These are phyloP conservation scores for Fusarium penzigii DNA, from an alignment of 2,329 filamentous ascomycete species.

Conservation along the genomic window DNA sequence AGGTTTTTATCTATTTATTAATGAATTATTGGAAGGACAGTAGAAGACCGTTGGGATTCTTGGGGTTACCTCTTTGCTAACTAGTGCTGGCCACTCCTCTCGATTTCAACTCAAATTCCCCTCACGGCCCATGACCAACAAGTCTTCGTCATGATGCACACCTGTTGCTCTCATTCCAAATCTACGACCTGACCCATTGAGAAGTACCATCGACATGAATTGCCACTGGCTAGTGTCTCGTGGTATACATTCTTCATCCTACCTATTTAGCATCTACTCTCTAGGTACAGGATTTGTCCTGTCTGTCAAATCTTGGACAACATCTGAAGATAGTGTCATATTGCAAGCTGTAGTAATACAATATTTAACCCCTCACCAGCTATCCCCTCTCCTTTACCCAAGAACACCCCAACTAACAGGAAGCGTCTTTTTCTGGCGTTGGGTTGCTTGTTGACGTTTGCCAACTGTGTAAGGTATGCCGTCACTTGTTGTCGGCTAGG, in stretches of 20 bases:
- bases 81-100: not conserved
- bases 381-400: constrained; percentile 12
- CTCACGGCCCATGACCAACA: constrained; percentile 29
- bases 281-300: not conserved
- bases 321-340: constrained; percentile 3
- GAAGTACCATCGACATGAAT: no score
- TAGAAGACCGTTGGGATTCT: no score
- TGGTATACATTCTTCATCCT: not conserved
- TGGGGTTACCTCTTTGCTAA: no score
- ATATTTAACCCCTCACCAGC: constrained; percentile 27
- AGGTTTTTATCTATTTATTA: no score
- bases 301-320: no score
- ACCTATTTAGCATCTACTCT: not conserved
- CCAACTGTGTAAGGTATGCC: constrained; percentile 15
- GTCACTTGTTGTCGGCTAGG: constrained; percentile 28
- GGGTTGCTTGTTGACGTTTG: constrained; percentile 18
- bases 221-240: no score
- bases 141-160: constrained; percentile 36
- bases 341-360: constrained; percentile 7
- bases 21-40: no score
- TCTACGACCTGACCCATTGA: no score
- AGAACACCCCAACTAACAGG: constrained; percentile 14
- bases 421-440: constrained; percentile 13
- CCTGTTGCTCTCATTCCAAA: no score
- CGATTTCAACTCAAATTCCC: constrained; percentile 30